Evolutionary conservation across 225 moss, liverwort and hornwort species (phyloP).

Genomic region (Polytrichum formosum): DNA sequence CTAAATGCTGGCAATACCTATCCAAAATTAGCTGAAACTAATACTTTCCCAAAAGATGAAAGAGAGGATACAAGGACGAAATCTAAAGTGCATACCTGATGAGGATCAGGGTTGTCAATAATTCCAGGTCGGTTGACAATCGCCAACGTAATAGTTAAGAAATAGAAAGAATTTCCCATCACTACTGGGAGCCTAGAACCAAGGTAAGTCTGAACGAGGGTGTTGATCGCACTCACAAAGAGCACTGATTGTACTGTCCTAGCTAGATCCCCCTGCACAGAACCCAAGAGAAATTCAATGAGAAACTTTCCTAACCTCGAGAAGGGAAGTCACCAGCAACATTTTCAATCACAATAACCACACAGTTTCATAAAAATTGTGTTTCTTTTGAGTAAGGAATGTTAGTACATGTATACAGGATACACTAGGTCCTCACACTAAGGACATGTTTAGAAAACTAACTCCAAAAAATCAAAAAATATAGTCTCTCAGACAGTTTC

Average conservation of each 20-base stretch:
- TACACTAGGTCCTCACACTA: too few species aligned
- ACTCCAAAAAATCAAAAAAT: too few species aligned
- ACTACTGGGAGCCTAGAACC: slow-evolving; percentile 83
- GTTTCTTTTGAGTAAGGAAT: too few species aligned
- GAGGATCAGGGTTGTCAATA: slow-evolving; percentile 40
- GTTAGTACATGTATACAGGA: too few species aligned
- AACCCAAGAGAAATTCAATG: not conserved
- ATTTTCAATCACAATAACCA: too few species aligned
- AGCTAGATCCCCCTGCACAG: slow-evolving; percentile 58
- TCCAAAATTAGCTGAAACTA: too few species aligned
- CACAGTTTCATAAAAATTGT: too few species aligned
- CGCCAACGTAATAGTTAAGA: slow-evolving; percentile 55
- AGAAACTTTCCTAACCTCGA: too few species aligned
- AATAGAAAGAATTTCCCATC: slow-evolving; percentile 80
- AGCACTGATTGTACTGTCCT: slow-evolving; percentile 71
- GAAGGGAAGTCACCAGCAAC: too few species aligned
- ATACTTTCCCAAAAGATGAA: not conserved
- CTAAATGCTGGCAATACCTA: too few species aligned
- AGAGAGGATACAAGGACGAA: not conserved
- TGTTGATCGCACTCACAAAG: slow-evolving; percentile 77
- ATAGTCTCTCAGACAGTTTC: too few species aligned
- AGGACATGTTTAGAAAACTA: too few species aligned
- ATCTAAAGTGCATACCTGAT: slow-evolving; percentile 32
- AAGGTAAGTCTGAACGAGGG: slow-evolving; percentile 67
- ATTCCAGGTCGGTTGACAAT: slow-evolving; percentile 62